phyloP scores from a whole-genome alignment of 805 yeast genomes.

The Myxozyma vanderwaltii region DNA sequence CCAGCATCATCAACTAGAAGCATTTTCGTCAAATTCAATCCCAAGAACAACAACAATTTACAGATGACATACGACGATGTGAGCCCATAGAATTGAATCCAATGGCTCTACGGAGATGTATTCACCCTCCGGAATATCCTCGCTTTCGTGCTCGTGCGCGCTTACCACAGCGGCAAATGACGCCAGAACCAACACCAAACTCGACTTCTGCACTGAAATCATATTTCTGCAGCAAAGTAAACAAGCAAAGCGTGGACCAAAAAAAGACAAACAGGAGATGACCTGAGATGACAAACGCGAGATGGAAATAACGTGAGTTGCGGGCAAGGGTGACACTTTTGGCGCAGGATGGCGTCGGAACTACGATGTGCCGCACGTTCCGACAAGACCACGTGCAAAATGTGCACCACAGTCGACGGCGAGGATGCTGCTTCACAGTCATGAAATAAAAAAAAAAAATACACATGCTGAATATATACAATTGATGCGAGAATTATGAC shows the following conservation, averaged over 20 bases:
- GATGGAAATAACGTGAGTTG: too few relatives aligned
- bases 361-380: neutral
- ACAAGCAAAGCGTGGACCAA: neutral
- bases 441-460: neutral
- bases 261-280: neutral
- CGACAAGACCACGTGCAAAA: neutral
- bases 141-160: constrained; percentile 35
- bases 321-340: neutral
- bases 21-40: too few relatives aligned
- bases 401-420: neutral
- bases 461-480: too few relatives aligned
- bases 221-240: neutral
- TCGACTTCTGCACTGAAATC: neutral
- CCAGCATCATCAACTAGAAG: constrained; percentile 39
- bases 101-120: constrained; percentile 36
- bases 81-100: constrained; percentile 38
- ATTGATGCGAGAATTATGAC: too few relatives aligned
- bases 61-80: constrained; percentile 40
- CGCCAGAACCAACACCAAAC: neutral
- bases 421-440: neutral
- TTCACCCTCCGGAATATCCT: constrained; percentile 36
- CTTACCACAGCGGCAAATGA: neutral
- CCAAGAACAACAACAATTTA: too few relatives aligned
- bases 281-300: too few relatives aligned
- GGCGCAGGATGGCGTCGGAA: neutral